These are phyloP conservation scores for Fusarium dlaminii DNA, from an alignment of 2,329 filamentous ascomycete genomes.

Conservation along the genomic window DNA sequence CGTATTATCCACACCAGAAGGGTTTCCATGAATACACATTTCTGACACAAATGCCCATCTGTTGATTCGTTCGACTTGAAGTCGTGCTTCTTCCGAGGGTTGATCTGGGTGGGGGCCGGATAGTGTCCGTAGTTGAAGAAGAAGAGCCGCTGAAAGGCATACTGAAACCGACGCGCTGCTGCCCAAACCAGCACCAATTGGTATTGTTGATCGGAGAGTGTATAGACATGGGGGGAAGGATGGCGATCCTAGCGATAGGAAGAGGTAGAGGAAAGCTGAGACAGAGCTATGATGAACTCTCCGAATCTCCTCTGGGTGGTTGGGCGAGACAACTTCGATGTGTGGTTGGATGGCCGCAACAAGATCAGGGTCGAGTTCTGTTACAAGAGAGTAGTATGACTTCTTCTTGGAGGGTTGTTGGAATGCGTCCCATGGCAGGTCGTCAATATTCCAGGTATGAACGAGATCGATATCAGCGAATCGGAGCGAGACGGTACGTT, in stretches of 20 bases:
- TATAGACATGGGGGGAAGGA: constrained; percentile 85
- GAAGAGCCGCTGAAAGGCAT: constrained; percentile 83
- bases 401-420: constrained; percentile 86
- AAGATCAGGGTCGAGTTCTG: constrained; percentile 83
- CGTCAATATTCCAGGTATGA: constrained; percentile 94
- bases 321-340: constrained; percentile 74
- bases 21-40: constrained; percentile 97
- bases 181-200: constrained; percentile 88
- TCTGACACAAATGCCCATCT: constrained; percentile 97
- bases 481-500: constrained; percentile 84
- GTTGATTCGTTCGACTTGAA: constrained; percentile 95
- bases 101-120: constrained; percentile 93
- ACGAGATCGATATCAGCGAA: constrained; percentile 91
- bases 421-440: constrained; percentile 87
- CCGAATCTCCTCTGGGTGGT: constrained; percentile 73
- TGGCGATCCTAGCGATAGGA: constrained; percentile 84
- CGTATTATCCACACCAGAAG: constrained; percentile 96
- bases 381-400: constrained; percentile 91
- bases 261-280: constrained; percentile 89
- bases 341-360: constrained; percentile 83
- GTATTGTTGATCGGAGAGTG: constrained; percentile 91
- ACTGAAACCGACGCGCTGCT: constrained; percentile 96
- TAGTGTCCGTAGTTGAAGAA: constrained; percentile 87
- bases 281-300: constrained; percentile 88
- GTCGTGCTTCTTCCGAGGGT: constrained; percentile 82